Evolutionary conservation across 164 flowering plant species (phyloP).

Genomic region (Vitis rotundifolia): DNA sequence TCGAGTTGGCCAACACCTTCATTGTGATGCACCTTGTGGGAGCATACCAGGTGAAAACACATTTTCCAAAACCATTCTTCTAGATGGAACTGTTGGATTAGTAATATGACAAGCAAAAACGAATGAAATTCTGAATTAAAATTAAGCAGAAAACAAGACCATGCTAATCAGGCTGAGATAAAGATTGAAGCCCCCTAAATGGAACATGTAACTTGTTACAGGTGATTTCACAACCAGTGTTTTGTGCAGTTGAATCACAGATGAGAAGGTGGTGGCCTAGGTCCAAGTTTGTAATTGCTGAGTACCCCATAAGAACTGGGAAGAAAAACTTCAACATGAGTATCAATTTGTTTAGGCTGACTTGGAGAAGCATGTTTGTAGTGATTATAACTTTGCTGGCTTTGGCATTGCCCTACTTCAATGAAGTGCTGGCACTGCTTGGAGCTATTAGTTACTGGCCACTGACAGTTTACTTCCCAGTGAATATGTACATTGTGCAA

Average conservation of each 20-base stretch:
- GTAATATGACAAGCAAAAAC: too few species aligned
- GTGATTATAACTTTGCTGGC: slow-evolving; percentile 35
- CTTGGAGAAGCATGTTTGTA: slow-evolving; percentile 46
- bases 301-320: slow-evolving; percentile 18
- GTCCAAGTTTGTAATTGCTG: slow-evolving; percentile 13
- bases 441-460: slow-evolving; percentile 14
- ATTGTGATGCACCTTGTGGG: slow-evolving; percentile 66
- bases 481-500: slow-evolving; percentile 11
- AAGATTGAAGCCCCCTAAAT: too few species aligned
- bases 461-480: slow-evolving; percentile 10
- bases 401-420: slow-evolving; percentile 64
- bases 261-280: too few species aligned
- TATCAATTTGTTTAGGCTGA: slow-evolving; percentile 21
- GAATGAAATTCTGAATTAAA: too few species aligned
- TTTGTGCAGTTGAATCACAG: not conserved
- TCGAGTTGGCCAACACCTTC: slow-evolving; percentile 55
- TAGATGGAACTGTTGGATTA: not conserved
- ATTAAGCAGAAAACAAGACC: too few species aligned
- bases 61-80: not conserved
- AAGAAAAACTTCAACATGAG: slow-evolving; percentile 9
- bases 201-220: slow-evolving; percentile 3
- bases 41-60: slow-evolving; percentile 45
- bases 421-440: slow-evolving; percentile 17
- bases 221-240: slow-evolving; percentile 44
- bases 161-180: too few species aligned